Percentiles rank a stretch among this genome's conserved stretches.
Evolutionary conservation across 805 yeast species (phyloP).

Genomic region (Teunomyces tritomae): DNA sequence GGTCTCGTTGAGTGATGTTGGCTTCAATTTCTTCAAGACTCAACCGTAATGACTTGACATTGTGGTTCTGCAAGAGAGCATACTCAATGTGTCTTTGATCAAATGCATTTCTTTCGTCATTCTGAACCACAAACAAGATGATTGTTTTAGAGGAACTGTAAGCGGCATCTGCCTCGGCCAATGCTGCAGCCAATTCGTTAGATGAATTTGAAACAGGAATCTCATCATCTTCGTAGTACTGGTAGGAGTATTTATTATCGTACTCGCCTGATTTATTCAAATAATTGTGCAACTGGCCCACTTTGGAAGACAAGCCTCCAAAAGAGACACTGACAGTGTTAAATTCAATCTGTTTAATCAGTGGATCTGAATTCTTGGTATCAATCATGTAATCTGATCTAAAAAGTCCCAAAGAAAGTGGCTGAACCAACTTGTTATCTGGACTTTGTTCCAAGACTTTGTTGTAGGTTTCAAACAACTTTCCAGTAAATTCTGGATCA

Average conservation of each 20-base stretch:
- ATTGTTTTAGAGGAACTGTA: constrained; percentile 53
- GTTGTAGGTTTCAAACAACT: constrained; percentile 59
- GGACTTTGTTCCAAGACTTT: constrained; percentile 46
- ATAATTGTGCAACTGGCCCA: constrained; percentile 70
- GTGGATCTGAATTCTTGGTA: constrained; percentile 27
- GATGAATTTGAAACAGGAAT: constrained; percentile 72
- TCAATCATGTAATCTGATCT: constrained; percentile 82
- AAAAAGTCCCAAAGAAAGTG: constrained; percentile 76
- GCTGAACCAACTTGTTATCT: constrained; percentile 47
- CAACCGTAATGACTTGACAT: constrained; percentile 61
- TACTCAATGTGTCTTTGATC: constrained; percentile 89
- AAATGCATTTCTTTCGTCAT: constrained; percentile 81
- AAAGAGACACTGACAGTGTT: constrained; percentile 95
- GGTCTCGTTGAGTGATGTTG: constrained; percentile 39
- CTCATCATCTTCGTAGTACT: constrained; percentile 45
- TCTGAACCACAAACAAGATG: constrained; percentile 78
- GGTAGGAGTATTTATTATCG: constrained; percentile 35
- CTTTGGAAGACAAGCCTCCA: constrained; percentile 83
- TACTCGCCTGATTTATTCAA: constrained; percentile 61
- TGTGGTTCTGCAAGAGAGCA: constrained; percentile 53
- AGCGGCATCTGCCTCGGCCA: constrained; percentile 60
- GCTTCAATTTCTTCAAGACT: constrained; percentile 58
- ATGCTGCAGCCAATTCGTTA: constrained; percentile 59
- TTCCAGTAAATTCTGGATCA: constrained; percentile 82
- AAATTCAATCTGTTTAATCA: constrained; percentile 91